Conservation (phyloP, 768 basidiomycete species). For the Mycena alexandri region DNA sequence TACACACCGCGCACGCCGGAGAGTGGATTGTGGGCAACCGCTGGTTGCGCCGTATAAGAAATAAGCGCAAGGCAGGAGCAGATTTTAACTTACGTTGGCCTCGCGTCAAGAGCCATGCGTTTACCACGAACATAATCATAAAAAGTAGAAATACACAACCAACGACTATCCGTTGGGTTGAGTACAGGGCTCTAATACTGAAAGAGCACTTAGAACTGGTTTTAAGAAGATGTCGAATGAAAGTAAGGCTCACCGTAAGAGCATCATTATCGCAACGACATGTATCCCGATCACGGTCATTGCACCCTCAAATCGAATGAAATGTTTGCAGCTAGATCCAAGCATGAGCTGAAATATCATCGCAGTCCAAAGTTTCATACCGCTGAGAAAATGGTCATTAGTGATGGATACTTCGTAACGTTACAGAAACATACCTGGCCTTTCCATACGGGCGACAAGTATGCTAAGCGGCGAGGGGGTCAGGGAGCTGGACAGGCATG, state of each 20-base stretch:
- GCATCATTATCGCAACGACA: constrained; percentile 70
- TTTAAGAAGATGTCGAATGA: too few species aligned
- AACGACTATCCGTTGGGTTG: constrained; percentile 47
- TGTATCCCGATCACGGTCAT: constrained; percentile 68
- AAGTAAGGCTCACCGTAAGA: constrained; percentile 54
- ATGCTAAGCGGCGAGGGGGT: constrained; percentile 46
- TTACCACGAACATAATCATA: constrained; percentile 58
- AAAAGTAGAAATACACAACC: constrained; percentile 52
- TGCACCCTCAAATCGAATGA: constrained; percentile 65
- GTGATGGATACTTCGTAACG: not conserved
- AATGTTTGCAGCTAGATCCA: constrained; percentile 54
- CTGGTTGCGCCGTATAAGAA: constrained; percentile 39
- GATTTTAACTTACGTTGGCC: constrained; percentile 58
- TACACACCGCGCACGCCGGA: constrained; percentile 53
- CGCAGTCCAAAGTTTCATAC: constrained; percentile 1
- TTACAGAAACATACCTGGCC: constrained; percentile 45
- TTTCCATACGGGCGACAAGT: constrained; percentile 57
- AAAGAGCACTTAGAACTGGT: not conserved
- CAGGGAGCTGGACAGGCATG: not conserved
- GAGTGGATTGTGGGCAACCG: constrained; percentile 54
- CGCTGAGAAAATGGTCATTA: constrained; percentile 15
- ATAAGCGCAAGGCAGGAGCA: not conserved
- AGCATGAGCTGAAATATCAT: not conserved
- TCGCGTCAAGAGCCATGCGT: constrained; percentile 65
- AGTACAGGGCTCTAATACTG: constrained; percentile 55